Conservation (phyloP, 306 rosid genomes). For the Trifolium subterraneum region DNA sequence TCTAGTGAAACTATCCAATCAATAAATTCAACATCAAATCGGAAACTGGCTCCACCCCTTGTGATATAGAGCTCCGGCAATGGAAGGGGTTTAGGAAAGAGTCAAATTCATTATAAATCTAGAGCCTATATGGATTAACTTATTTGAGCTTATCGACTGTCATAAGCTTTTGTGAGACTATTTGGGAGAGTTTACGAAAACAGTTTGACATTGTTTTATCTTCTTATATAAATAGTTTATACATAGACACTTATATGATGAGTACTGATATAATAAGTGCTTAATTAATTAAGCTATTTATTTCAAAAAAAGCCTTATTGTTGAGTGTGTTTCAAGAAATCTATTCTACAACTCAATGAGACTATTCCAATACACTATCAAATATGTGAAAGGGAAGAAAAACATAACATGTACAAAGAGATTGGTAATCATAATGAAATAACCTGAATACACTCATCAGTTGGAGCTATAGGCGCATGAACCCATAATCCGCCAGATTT, state of each 20-base stretch:
- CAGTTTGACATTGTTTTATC: no score
- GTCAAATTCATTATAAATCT: neutral
- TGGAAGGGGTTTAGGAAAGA: neutral
- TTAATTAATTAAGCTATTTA: no score
- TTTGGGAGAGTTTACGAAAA: neutral
- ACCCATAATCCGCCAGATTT: constrained; percentile 97
- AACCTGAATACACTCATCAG: constrained; percentile 98
- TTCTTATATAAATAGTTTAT: no score
- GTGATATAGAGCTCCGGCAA: neutral
- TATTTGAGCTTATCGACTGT: no score
- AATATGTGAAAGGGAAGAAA: neutral
- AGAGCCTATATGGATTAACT: no score
- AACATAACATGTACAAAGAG: constrained; percentile 13
- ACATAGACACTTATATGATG: no score
- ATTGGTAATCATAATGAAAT: constrained; percentile 37
- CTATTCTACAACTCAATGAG: neutral
- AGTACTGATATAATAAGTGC: neutral
- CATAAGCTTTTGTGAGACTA: neutral
- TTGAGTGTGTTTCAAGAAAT: neutral
- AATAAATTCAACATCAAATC: constrained; percentile 4
- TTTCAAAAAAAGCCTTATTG: neutral
- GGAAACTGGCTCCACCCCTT: neutral
- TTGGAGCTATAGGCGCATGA: constrained; percentile 98
- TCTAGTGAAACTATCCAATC: constrained; percentile 14
- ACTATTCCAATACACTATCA: constrained; percentile 10